phyloP scores from a whole-genome alignment of 495 filamentous ascomycete genomes.

The Letharia columbiana region DNA sequence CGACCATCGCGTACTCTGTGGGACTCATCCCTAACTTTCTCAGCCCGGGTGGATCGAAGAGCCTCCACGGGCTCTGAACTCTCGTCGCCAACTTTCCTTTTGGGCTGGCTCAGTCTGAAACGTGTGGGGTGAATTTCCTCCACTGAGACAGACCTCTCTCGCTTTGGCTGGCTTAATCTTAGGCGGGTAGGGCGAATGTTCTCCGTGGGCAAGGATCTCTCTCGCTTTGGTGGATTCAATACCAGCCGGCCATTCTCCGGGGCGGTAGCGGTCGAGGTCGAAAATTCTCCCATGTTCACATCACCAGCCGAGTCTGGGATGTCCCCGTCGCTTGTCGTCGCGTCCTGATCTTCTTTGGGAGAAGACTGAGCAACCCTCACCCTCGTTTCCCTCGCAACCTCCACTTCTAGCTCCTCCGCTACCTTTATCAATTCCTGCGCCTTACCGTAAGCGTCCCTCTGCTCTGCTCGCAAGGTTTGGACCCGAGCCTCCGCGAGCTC shows the following conservation, averaged over 20 bases:
- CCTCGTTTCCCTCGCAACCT: not conserved
- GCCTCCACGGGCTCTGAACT: not conserved
- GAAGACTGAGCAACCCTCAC: not conserved
- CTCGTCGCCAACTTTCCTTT: not conserved
- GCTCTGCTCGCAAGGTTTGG: not conserved
- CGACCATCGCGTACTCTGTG: not conserved
- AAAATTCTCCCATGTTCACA: not conserved
- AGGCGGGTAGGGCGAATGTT: not conserved
- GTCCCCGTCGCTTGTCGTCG: not conserved
- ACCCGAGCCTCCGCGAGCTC: not conserved
- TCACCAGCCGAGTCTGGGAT: not conserved
- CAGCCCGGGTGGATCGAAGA: not conserved
- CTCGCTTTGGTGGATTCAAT: not conserved
- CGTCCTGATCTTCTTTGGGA: not conserved
- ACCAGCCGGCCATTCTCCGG: not conserved
- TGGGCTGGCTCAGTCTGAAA: not conserved
- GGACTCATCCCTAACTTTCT: not conserved
- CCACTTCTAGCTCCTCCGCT: not conserved
- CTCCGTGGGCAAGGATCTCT: not conserved
- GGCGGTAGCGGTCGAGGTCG: not conserved
- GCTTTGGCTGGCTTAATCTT: not conserved
- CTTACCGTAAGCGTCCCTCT: not conserved
- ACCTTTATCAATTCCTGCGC: not conserved
- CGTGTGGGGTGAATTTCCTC: not conserved
- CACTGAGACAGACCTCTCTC: not conserved